Evolutionary conservation across 2,329 filamentous ascomycete species (phyloP).

Genomic region (Trichoderma sp.): DNA sequence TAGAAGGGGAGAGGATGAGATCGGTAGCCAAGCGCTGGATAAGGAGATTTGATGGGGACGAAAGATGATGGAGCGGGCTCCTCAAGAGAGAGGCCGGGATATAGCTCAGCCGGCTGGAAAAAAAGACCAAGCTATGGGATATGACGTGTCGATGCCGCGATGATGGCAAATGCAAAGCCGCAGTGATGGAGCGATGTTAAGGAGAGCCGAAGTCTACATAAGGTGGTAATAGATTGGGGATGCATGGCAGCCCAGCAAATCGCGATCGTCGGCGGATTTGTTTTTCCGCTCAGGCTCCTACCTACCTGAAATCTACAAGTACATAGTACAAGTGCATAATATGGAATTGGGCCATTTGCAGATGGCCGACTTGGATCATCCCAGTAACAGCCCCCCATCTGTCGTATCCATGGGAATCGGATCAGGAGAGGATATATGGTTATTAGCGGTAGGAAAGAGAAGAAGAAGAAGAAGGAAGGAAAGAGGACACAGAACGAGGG

Average conservation of each 20-base stretch:
- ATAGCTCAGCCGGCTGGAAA: neutral
- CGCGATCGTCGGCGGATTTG: neutral
- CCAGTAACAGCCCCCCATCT: neutral
- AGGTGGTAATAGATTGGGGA: neutral
- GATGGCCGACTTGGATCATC: neutral
- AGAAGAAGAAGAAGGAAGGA: neutral
- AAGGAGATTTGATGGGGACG: neutral
- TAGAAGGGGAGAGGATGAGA: neutral
- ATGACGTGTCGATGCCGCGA: constrained; percentile 13
- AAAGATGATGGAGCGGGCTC: neutral
- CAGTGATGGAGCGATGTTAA: neutral
- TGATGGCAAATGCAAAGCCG: neutral
- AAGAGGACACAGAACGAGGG: neutral
- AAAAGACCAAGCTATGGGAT: neutral
- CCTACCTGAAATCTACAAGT: neutral
- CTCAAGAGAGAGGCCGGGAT: neutral
- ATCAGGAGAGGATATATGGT: neutral
- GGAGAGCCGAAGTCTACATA: neutral
- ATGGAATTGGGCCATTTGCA: neutral
- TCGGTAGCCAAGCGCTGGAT: neutral
- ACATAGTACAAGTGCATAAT: too few species aligned
- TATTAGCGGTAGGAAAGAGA: neutral
- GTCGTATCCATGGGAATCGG: neutral
- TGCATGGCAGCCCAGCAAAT: neutral
- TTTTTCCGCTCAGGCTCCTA: constrained; percentile 6